Percentiles rank a stretch among this genome's conserved stretches.
Conservation (phyloP, 371 early-diverging fungal genomes). For the Dichotomocladium elegans region DNA sequence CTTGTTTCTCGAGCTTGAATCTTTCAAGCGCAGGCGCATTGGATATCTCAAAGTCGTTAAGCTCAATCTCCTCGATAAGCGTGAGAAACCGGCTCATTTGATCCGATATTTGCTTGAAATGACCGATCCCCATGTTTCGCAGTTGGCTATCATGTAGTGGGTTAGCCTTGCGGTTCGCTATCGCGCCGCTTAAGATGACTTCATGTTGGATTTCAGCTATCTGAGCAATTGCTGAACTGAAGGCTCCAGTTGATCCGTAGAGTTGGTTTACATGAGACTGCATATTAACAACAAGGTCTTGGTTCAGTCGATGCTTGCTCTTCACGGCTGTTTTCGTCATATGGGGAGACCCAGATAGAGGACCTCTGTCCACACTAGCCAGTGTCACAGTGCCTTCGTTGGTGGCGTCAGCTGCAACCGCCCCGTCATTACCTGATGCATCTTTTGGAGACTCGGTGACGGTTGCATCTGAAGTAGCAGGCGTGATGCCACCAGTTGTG, state of each 20-base stretch:
- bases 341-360: too few relatives aligned
- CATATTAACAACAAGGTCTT: conserved; percentile 26
- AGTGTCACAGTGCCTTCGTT: neutral
- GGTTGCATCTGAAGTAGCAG: neutral
- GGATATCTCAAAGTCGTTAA: conserved; percentile 17
- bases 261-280: conserved; percentile 35
- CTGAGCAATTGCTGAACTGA: conserved; percentile 9
- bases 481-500: neutral
- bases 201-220: conserved; percentile 11
- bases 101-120: conserved; percentile 35
- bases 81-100: conserved; percentile 32
- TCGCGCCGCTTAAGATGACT: conserved; percentile 3
- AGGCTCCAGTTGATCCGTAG: conserved; percentile 21
- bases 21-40: conserved; percentile 18
- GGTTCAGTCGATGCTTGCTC: conserved; percentile 21
- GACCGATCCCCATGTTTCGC: neutral
- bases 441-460: too few relatives aligned
- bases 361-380: neutral
- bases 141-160: conserved; percentile 6
- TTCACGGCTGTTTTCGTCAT: neutral
- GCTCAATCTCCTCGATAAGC: conserved; percentile 26
- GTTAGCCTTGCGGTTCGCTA: too few relatives aligned
- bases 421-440: neutral
- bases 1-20: conserved; percentile 55
- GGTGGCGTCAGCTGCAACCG: neutral